Conservation (phyloP, 2,329 filamentous ascomycete species). For the Emergomyces africanus region DNA sequence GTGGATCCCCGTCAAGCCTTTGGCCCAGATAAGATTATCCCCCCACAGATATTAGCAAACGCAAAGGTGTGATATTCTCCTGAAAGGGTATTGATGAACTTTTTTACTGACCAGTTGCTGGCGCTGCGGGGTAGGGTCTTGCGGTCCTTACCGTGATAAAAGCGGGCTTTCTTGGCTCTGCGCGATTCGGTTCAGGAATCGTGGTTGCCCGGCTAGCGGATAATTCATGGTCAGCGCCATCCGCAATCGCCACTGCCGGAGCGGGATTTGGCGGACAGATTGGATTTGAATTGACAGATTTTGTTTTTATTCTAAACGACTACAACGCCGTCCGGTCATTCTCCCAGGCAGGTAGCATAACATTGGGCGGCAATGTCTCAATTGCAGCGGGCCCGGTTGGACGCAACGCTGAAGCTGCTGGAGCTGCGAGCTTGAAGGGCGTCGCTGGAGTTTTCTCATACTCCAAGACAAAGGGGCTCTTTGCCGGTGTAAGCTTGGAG, state of each 20-base stretch:
- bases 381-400: constrained; percentile 90
- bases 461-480: constrained; percentile 94
- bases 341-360: constrained; percentile 80
- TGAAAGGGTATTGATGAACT: not conserved
- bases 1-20: constrained; percentile 88
- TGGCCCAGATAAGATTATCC: constrained; percentile 94
- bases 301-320: constrained; percentile 98
- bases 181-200: constrained; percentile 37
- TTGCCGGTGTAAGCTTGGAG: constrained; percentile 89
- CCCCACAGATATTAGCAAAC: constrained; percentile 73
- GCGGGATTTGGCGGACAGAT: constrained; percentile 40
- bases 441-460: constrained; percentile 93
- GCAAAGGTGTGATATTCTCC: constrained; percentile 54
- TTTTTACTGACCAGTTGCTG: not conserved
- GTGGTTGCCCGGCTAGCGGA: constrained; percentile 37
- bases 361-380: constrained; percentile 89
- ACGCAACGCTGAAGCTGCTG: constrained; percentile 89
- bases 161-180: constrained; percentile 38
- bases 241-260: constrained; percentile 36
- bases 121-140: constrained; percentile 26
- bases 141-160: constrained; percentile 38
- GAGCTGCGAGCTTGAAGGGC: constrained; percentile 77
- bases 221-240: constrained; percentile 38
- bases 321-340: constrained; percentile 80
- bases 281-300: constrained; percentile 44